Percentiles rank a stretch among this genome's conserved stretches.
Evolutionary conservation across 495 filamentous ascomycete genomes (phyloP).

Genomic region (Clohesyomyces aquaticus): DNA sequence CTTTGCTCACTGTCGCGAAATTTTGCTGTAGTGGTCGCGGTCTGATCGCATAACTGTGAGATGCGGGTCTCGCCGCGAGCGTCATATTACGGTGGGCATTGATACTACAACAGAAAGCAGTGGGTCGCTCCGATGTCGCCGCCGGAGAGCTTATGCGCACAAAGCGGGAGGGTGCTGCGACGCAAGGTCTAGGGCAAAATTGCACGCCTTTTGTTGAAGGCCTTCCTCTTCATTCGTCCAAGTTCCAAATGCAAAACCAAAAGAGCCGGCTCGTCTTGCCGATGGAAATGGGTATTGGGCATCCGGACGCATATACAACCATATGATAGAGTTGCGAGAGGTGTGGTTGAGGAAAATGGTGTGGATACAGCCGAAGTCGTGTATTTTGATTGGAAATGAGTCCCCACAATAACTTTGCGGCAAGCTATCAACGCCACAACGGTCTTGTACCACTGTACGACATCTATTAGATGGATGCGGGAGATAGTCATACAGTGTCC

Average conservation of each 20-base stretch:
- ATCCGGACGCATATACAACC: no score
- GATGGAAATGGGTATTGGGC: no score
- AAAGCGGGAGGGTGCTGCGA: slow-evolving; percentile 14
- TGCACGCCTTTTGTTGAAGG: no score
- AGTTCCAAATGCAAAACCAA: no score
- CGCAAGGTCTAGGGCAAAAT: no score
- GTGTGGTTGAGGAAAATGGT: slow-evolving; percentile 7
- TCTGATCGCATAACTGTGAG: background rate
- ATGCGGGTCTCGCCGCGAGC: background rate
- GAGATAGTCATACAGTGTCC: slow-evolving; percentile 3
- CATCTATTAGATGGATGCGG: background rate
- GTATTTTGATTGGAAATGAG: background rate
- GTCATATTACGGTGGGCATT: slow-evolving; percentile 9
- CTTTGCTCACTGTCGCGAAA: no score
- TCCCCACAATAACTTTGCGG: slow-evolving; percentile 2
- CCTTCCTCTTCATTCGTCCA: no score
- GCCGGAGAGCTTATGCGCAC: slow-evolving; percentile 19
- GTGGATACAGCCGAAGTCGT: no score
- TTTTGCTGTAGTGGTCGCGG: no score
- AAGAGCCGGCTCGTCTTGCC: no score
- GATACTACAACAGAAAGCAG: background rate
- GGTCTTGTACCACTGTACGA: slow-evolving; percentile 4
- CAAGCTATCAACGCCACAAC: slow-evolving; percentile 12
- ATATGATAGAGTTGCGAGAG: no score
- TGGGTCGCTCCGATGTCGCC: background rate